Base-by-base conservation (phyloP, 148 eudicot species). In the Simmondsia chinensis region DNA sequence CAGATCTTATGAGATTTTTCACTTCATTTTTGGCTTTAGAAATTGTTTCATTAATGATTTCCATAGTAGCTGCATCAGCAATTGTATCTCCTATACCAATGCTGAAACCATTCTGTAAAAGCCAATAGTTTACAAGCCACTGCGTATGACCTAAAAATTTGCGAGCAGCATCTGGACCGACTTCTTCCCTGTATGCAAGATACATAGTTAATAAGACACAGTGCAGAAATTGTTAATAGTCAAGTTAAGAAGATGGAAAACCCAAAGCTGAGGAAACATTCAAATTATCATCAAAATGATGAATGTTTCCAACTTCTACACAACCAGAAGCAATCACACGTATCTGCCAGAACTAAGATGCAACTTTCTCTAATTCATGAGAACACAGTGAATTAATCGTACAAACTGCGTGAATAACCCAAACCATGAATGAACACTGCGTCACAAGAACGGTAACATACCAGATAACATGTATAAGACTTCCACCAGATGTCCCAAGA, bases 101-200 rank as follows among this genome's bases (percentile, higher is more conserved):
- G 56, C 99, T 93, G 52, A 93, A 93, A 51, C 66, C 96, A 43
- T 80, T 53, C 69, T 93, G 99, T 56, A 93, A 43, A 51, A 93
- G 83, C 99, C 96, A 93, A 64, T 93, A 93, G 57, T 93, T 93
- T 25, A 93, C 96, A 49, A 93, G 99, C 99, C 99, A 93, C 69
- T 93, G 99, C 14, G 99, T 93, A 61, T 93, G 99, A 23, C 99
- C 99, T 61, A 93, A 61, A 63, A 93, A 93, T 61, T 86, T 93
- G 45, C 99, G 89, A 65, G 99, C 99, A 19, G 99, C 96, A 67
- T 93, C 99, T 36, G 99, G 99, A 19, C 99, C 99, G 48, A 93
- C 99, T 61, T 93, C 99, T 60, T 80, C 99, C 99, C 99, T 93
- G 70, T 13, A 47, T 40, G 17, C 16, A 34, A 16, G 22, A 47